These are phyloP conservation scores for Puccinellia tenuiflora DNA, from an alignment of 176 grass and related monocot species.

Conservation along the genomic window DNA sequence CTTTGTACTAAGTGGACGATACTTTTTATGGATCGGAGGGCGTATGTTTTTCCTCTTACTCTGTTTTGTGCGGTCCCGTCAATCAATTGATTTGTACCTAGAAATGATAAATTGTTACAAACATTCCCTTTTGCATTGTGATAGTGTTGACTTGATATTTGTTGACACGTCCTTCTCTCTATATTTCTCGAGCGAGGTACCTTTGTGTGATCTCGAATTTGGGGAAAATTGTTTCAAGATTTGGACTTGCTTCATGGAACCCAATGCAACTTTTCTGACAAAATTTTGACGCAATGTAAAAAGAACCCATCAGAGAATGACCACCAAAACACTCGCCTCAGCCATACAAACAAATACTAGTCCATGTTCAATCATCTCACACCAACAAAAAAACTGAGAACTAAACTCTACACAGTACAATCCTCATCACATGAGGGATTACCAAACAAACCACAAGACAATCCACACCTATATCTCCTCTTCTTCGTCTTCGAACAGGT, in stretches of 20 bases:
- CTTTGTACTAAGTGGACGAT: no score
- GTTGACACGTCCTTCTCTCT: neutral
- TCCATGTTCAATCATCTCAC: neutral
- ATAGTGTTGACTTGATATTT: neutral
- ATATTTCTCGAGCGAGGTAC: neutral
- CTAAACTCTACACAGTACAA: neutral
- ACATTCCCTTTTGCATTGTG: neutral
- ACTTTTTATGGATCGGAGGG: no score
- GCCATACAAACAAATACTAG: neutral
- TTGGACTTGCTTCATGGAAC: neutral
- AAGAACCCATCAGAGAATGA: neutral
- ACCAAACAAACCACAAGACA: neutral
- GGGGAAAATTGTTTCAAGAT: neutral
- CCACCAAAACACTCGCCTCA: neutral
- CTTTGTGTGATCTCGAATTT: neutral
- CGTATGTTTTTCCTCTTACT: neutral
- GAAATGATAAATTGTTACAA: neutral
- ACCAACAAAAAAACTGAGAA: neutral
- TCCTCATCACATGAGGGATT: neutral
- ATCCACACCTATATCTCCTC: constrained; percentile 57
- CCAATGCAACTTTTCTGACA: neutral
- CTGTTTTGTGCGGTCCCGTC: neutral
- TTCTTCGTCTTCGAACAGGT: constrained; percentile 93
- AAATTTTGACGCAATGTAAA: neutral
- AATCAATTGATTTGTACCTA: neutral